Conservation (phyloP, 129 eudicot species). For the Escallonia herrerae region DNA sequence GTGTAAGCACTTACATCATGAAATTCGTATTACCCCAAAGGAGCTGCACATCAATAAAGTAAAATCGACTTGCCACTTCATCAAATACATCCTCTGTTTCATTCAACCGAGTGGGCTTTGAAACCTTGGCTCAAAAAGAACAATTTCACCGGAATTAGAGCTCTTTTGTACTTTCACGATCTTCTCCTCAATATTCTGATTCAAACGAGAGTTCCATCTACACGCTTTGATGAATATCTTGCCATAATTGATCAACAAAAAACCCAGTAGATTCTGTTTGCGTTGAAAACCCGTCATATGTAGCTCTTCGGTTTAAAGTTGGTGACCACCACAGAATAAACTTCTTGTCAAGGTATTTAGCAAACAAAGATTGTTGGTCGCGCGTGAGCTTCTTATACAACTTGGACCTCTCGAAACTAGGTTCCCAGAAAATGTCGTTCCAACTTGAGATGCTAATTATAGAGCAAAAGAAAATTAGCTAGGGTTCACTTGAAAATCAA, state of each 20-base stretch:
- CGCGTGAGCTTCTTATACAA: slow-evolving; percentile 92
- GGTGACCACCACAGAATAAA: slow-evolving; percentile 99
- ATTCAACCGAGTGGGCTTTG: slow-evolving; percentile 90
- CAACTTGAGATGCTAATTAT: slow-evolving; percentile 84
- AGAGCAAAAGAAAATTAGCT: background rate
- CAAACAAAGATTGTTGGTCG: slow-evolving; percentile 94
- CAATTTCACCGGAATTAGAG: too few relatives aligned
- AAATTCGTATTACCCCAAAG: slow-evolving; percentile 99
- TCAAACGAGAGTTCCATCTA: slow-evolving; percentile 96
- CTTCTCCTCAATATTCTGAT: slow-evolving; percentile 95
- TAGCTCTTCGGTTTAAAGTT: slow-evolving; percentile 86
- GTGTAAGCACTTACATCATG: slow-evolving; percentile 98
- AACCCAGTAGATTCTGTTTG: slow-evolving; percentile 96
- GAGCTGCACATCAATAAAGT: slow-evolving; percentile 99
- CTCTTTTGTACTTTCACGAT: slow-evolving; percentile 99
- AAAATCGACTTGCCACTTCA: slow-evolving; percentile 91
- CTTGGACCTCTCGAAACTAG: slow-evolving; percentile 99
- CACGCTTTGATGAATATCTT: slow-evolving; percentile 95
- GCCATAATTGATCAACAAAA: slow-evolving; percentile 99
- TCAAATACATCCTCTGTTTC: slow-evolving; percentile 97
- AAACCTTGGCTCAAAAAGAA: slow-evolving; percentile 97
- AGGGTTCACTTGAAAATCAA: background rate
- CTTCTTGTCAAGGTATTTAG: slow-evolving; percentile 89
- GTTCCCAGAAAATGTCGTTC: slow-evolving; percentile 99
- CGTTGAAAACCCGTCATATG: slow-evolving; percentile 96